Percentiles rank a stretch among this genome's conserved stretches.
These are phyloP conservation scores for Mangifera indica DNA, from an alignment of 345 rosid species.

Conservation along the genomic window DNA sequence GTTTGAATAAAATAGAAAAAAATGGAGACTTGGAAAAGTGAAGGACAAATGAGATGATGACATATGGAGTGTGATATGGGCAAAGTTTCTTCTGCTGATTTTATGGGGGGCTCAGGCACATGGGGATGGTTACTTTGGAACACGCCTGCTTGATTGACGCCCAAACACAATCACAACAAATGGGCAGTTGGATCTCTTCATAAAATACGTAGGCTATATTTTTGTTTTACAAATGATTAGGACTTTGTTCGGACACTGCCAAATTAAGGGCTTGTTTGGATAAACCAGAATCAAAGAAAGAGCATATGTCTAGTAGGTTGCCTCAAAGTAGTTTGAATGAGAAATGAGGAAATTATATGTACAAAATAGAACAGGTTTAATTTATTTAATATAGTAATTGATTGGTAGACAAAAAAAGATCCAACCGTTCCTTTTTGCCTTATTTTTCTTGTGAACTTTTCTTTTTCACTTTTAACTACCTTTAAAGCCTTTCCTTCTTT, in stretches of 20 bases:
- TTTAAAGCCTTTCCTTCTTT: too few relatives aligned
- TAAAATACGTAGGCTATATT: background rate
- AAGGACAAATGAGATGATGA: constrained; percentile 17
- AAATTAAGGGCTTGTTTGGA: constrained; percentile 1
- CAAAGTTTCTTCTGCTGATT: constrained; percentile 25
- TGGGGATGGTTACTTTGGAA: constrained; percentile 35
- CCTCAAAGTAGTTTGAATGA: too few relatives aligned
- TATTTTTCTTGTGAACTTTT: background rate
- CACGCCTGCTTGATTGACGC: constrained; percentile 60
- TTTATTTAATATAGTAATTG: too few relatives aligned
- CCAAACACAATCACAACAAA: constrained; percentile 28
- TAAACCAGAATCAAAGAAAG: background rate
- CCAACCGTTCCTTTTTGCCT: background rate
- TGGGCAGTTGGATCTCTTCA: constrained; percentile 23
- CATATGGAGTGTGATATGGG: constrained; percentile 23
- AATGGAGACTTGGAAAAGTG: background rate
- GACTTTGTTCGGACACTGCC: background rate
- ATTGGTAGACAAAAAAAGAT: too few relatives aligned
- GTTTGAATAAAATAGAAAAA: background rate
- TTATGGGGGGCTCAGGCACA: constrained; percentile 35
- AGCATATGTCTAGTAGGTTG: too few relatives aligned
- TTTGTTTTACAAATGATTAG: constrained; percentile 6
- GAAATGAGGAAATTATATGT: too few relatives aligned
- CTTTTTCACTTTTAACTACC: background rate
- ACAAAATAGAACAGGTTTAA: too few relatives aligned